phyloP scores from a whole-genome alignment of 108 stramenopile genomes.

The Pseudonitzschia multiseries region DNA sequence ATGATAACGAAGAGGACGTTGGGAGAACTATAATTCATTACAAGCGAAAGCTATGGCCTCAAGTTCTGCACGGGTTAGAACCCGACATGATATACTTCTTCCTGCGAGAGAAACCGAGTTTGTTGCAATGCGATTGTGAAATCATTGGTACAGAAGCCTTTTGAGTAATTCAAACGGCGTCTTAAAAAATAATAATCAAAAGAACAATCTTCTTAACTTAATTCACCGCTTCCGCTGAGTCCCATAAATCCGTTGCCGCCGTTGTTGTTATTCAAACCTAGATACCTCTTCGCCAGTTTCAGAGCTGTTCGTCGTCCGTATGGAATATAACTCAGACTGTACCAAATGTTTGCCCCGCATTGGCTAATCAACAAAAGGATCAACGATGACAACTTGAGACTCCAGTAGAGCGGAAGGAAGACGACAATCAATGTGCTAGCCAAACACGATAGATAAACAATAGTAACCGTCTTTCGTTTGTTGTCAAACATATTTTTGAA shows the following conservation, averaged over 20 bases:
- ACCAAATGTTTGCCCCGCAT: constrained; percentile 75
- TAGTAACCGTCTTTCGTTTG: constrained; percentile 52
- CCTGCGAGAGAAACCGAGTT: constrained; percentile 13
- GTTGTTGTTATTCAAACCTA: constrained; percentile 36
- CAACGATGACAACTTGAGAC: constrained; percentile 53
- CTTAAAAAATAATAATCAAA: not conserved
- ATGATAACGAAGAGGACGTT: not conserved
- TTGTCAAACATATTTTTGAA: constrained; percentile 82
- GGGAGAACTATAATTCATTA: not conserved
- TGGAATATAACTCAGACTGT: constrained; percentile 79
- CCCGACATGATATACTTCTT: constrained; percentile 31
- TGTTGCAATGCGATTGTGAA: constrained; percentile 5
- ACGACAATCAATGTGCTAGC: constrained; percentile 58
- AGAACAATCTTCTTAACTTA: not conserved
- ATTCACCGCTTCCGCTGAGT: constrained; percentile 11
- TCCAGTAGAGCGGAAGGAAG: constrained; percentile 64
- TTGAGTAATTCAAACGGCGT: too few species aligned
- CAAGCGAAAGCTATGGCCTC: constrained; percentile 27
- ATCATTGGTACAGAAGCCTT: not conserved
- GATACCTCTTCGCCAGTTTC: constrained; percentile 24
- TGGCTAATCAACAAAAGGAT: constrained; percentile 60
- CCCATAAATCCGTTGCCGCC: constrained; percentile 14
- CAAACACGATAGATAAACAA: constrained; percentile 68
- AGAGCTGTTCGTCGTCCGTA: constrained; percentile 66
- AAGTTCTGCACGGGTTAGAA: constrained; percentile 14